phyloP scores from a whole-genome alignment of 257 asterid species.

The Nicotiana noctiflora region DNA sequence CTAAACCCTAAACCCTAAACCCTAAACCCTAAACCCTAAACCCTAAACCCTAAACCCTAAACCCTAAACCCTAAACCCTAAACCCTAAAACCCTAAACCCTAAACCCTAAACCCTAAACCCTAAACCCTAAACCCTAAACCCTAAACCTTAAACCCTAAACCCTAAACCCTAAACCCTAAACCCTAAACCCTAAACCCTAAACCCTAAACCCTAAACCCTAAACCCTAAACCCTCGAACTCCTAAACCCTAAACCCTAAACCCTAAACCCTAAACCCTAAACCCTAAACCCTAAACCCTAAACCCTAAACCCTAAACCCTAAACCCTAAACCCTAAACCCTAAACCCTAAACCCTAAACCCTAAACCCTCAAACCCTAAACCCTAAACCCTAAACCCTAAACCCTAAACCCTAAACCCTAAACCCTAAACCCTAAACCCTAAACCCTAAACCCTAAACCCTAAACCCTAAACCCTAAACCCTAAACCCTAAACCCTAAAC shows the following conservation, averaged over 20 bases:
- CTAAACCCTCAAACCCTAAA: too few species aligned
- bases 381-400: neutral
- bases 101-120: too few species aligned
- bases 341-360: slow-evolving; percentile 9
- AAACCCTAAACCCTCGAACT: neutral
- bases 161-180: slow-evolving; percentile 14
- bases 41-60: too few species aligned
- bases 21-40: too few species aligned
- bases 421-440: slow-evolving; percentile 12
- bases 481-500: slow-evolving; percentile 8
- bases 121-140: too few species aligned
- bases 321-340: slow-evolving; percentile 8
- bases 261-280: slow-evolving; percentile 4
- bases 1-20: too few species aligned
- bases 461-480: slow-evolving; percentile 12
- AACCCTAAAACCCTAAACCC: too few species aligned
- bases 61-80: too few species aligned
- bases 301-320: neutral
- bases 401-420: slow-evolving; percentile 14
- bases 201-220: slow-evolving; percentile 12
- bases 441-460: slow-evolving; percentile 13
- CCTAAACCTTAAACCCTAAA: too few species aligned
- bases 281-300: slow-evolving; percentile 6
- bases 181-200: slow-evolving; percentile 9
- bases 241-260: slow-evolving; percentile 10